Percentiles rank a stretch among this genome's conserved stretches.
phyloP scores from a whole-genome alignment of 345 rosid species.

The Camelina hispida region DNA sequence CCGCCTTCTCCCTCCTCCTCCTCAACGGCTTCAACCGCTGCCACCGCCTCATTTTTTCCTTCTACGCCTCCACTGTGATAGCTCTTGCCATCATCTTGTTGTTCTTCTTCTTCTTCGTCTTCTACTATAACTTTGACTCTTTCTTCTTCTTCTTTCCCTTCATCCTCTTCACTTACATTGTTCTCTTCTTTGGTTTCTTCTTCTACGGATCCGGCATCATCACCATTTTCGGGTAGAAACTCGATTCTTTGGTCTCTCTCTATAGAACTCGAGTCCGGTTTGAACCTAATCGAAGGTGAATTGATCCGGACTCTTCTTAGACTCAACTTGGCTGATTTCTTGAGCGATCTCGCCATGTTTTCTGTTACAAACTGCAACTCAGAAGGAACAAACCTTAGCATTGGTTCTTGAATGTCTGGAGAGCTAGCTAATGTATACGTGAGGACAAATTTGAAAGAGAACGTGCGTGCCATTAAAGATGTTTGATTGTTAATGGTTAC shows the following conservation, averaged over 20 bases:
- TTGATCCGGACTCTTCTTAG: conserved; percentile 50
- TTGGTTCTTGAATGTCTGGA: conserved; percentile 36
- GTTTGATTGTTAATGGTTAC: conserved; percentile 42
- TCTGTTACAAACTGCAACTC: conserved; percentile 22
- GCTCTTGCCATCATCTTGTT: conserved; percentile 36
- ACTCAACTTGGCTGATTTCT: conserved; percentile 53
- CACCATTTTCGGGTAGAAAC: conserved; percentile 48
- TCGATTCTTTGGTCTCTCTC: conserved; percentile 58
- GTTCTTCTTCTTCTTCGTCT: conserved; percentile 24
- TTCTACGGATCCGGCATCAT: conserved; percentile 32
- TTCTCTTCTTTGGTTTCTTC: conserved; percentile 32
- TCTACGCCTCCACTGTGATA: conserved; percentile 26
- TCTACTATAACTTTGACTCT: conserved; percentile 15
- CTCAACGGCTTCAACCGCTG: conserved; percentile 19
- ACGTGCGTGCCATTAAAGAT: conserved; percentile 44
- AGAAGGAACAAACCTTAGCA: not conserved
- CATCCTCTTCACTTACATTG: conserved; percentile 23
- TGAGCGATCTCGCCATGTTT: conserved; percentile 44
- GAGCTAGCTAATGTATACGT: conserved; percentile 28
- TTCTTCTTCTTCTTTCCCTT: conserved; percentile 40
- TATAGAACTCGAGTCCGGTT: conserved; percentile 41
- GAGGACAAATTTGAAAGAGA: conserved; percentile 19
- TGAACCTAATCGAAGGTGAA: conserved; percentile 54
- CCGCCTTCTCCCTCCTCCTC: conserved; percentile 35
- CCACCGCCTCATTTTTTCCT: conserved; percentile 28